Base-by-base conservation (phyloP, 2,329 filamentous ascomycete species). In the Fusarium ramigenum region DNA sequence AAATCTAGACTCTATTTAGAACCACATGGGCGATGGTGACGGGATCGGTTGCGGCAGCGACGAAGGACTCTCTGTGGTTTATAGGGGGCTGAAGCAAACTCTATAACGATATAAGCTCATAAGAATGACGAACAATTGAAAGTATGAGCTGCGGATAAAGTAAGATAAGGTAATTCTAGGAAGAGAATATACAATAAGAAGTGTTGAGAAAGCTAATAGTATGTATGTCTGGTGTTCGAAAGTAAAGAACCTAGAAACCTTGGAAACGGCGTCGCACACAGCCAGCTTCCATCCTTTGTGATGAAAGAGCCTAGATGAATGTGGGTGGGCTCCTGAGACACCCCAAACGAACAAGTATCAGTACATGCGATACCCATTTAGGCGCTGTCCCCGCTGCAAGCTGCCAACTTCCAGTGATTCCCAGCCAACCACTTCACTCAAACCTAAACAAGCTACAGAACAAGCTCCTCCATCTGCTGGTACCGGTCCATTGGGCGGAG, bases 21-120 rank as follows among this genome's bases (percentile, higher is more conserved):
- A 75, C 74, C 72, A 76, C 75, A 77, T 77, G 75, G 76, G 75
- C 63, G 65, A 73, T 62, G 57, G 53, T 42, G 60, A 76, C 34
- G 53, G 46, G 32, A 56, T 56, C 43, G 69, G 66, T 72, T 76
- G 72, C 63, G 75, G 68, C 61, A 73, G 72, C 66, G 75, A 74
- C 70, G 70, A 68, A 63, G 69, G 64, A 59, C 42, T 40, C 42
- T 44, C 42, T 44, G 25, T 44, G 25, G 47, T 39, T 60, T 61
- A 47, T 66, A 74, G 32, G 72, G 64, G 63, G 59, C 30, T 56
- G 39, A 63, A 54, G 52, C 40, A 47, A 30, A 42, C 28, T 66
- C 34, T 46, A 66, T 39, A 37, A 50, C 15, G n/a, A 54, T 37
- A 39, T n/a, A 54, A 54, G 59, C 40, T 43, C 46, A 63, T 42